Conservation (phyloP, 345 rosid species). For the Erucastrum elatum region DNA sequence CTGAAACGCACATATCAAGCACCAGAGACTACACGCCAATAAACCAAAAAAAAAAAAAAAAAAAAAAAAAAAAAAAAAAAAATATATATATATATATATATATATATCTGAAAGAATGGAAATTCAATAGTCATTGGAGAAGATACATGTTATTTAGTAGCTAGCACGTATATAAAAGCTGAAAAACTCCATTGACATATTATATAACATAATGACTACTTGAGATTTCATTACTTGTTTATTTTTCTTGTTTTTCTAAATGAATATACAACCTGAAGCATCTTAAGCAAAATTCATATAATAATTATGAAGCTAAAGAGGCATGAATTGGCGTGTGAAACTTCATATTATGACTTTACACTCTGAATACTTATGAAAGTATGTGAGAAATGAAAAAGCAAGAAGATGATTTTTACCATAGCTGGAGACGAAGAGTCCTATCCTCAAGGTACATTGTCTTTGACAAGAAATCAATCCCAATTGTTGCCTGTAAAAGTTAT, state of each 20-base stretch:
- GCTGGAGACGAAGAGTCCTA: conserved; percentile 87
- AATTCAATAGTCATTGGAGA: neutral
- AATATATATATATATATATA: too few relatives aligned
- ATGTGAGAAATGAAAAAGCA: neutral
- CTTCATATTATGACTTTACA: too few relatives aligned
- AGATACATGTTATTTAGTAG: neutral
- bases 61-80: too few relatives aligned
- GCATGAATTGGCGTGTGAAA: too few relatives aligned
- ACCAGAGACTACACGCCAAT: neutral
- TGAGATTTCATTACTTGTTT: neutral
- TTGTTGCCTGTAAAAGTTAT: conserved; percentile 66
- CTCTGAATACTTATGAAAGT: too few relatives aligned
- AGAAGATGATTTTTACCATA: conserved; percentile 55
- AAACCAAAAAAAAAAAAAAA: neutral
- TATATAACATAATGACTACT: too few relatives aligned
- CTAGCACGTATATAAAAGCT: neutral
- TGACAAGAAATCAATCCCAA: conserved; percentile 89
- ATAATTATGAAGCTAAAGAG: too few relatives aligned
- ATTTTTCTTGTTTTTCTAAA: too few relatives aligned
- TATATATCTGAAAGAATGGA: neutral
- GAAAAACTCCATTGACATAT: neutral
- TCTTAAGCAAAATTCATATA: neutral
- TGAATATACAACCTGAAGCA: neutral
- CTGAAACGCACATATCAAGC: conserved; percentile 8
- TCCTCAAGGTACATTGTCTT: conserved; percentile 97